phyloP scores from a whole-genome alignment of 352 stramenopile genomes.

The Pythium utonaiense region DNA sequence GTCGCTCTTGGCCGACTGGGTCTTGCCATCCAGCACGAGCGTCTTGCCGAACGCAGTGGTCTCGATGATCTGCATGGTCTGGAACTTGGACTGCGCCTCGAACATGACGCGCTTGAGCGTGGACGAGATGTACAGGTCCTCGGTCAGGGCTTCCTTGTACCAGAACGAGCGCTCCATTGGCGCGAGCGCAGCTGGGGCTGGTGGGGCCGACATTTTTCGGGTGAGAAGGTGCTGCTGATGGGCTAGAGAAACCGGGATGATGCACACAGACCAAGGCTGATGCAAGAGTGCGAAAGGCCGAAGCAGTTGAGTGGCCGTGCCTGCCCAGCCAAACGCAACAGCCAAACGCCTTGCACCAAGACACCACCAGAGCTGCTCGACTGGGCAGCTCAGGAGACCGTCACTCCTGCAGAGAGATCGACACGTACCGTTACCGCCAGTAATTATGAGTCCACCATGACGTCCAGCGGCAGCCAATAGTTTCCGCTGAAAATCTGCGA shows the following conservation, averaged over 20 bases:
- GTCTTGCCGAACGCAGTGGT: constrained; percentile 92
- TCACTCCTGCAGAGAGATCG: background rate
- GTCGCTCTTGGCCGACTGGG: constrained; percentile 91
- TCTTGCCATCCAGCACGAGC: constrained; percentile 95
- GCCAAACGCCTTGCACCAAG: background rate
- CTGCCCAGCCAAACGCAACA: background rate
- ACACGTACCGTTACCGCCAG: background rate
- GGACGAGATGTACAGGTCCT: constrained; percentile 87
- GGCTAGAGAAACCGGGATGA: background rate
- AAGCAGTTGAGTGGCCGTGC: background rate
- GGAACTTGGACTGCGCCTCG: constrained; percentile 87
- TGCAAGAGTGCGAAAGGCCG: background rate
- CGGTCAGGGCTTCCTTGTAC: constrained; percentile 88
- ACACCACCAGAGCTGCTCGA: background rate
- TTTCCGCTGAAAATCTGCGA: background rate
- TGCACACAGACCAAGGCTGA: background rate
- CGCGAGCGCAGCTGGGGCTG: constrained; percentile 34
- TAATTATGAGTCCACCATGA: constrained; percentile 1
- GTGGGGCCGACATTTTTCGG: constrained; percentile 1
- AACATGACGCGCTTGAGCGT: constrained; percentile 87
- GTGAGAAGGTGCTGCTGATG: background rate
- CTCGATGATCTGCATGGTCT: constrained; percentile 93
- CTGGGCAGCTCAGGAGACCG: background rate
- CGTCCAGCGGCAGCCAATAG: background rate
- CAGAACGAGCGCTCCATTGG: constrained; percentile 69